phyloP scores from a whole-genome alignment of 805 yeast species.

The Wickerhamiella cacticola region DNA sequence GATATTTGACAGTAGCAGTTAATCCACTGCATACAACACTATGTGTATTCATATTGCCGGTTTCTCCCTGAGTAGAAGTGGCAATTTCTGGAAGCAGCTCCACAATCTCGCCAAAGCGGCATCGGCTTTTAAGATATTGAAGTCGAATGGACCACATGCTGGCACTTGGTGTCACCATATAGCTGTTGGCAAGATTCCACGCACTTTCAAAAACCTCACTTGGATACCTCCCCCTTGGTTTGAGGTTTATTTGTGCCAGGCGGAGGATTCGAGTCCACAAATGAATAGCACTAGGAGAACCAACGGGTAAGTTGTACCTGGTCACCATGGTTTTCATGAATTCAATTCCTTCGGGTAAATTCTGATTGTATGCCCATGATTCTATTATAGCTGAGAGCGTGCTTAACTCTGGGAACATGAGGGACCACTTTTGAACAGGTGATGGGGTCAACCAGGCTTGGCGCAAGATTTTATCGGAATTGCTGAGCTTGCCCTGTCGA shows the following conservation, averaged over 20 bases:
- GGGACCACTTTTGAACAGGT: conserved; percentile 13
- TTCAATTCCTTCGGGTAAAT: conserved; percentile 21
- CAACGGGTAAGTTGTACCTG: conserved; percentile 18
- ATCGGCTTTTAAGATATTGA: conserved; percentile 17
- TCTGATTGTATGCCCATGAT: conserved; percentile 22
- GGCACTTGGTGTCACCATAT: conserved; percentile 14
- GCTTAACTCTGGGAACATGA: conserved; percentile 17
- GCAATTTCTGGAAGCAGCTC: conserved; percentile 14
- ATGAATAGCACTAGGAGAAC: conserved; percentile 14
- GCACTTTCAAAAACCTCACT: conserved; percentile 14
- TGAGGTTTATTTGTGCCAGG: conserved; percentile 16
- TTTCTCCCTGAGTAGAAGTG: neutral
- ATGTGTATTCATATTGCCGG: neutral
- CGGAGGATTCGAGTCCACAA: conserved; percentile 23
- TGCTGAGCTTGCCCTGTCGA: conserved; percentile 22
- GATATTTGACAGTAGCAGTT: conserved; percentile 17
- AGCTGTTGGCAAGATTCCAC: conserved; percentile 13
- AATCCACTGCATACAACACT: conserved; percentile 10
- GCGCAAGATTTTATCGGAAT: conserved; percentile 19
- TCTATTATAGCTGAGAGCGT: conserved; percentile 23
- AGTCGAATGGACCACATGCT: conserved; percentile 19
- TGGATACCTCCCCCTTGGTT: conserved; percentile 16
- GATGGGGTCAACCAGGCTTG: conserved; percentile 23
- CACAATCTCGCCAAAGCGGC: conserved; percentile 18
- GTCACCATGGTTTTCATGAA: conserved; percentile 15